Conservation (phyloP, 2,329 filamentous ascomycete genomes). For the Ophiostoma novo-ulmi region DNA sequence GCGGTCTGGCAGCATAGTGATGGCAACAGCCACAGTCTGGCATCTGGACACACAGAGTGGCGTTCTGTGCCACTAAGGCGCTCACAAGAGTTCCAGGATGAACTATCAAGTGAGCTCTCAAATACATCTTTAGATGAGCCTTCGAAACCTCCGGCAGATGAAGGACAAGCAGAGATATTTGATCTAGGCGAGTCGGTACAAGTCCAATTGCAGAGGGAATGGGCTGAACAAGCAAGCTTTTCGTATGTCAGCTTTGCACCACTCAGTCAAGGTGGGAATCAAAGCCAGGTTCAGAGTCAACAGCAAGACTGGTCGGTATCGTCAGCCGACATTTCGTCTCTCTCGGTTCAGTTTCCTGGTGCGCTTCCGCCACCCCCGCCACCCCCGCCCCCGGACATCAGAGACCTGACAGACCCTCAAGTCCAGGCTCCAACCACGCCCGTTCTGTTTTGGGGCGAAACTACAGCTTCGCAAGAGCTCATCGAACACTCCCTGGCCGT, state of each 20-base stretch:
- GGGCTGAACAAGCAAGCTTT: not conserved
- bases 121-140: not conserved
- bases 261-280: not conserved
- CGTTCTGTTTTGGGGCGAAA: not conserved
- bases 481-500: constrained; percentile 72
- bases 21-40: not conserved
- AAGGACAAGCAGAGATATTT: not conserved
- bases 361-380: constrained; percentile 31
- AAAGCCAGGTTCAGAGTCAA: constrained; percentile 35
- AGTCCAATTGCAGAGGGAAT: not conserved
- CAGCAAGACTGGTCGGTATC: constrained; percentile 35
- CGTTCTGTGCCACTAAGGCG: not conserved
- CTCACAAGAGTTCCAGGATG: not conserved
- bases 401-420: not conserved
- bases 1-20: not conserved
- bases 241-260: not conserved
- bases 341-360: constrained; percentile 37
- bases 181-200: not conserved
- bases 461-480: constrained; percentile 55
- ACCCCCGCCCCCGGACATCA: constrained; percentile 28
- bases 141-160: not conserved
- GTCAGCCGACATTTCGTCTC: constrained; percentile 38
- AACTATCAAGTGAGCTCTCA: not conserved
- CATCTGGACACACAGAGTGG: not conserved
- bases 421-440: constrained; percentile 24